Conservation (phyloP, 2,329 filamentous ascomycete genomes). For the Waltergamsia citrina region DNA sequence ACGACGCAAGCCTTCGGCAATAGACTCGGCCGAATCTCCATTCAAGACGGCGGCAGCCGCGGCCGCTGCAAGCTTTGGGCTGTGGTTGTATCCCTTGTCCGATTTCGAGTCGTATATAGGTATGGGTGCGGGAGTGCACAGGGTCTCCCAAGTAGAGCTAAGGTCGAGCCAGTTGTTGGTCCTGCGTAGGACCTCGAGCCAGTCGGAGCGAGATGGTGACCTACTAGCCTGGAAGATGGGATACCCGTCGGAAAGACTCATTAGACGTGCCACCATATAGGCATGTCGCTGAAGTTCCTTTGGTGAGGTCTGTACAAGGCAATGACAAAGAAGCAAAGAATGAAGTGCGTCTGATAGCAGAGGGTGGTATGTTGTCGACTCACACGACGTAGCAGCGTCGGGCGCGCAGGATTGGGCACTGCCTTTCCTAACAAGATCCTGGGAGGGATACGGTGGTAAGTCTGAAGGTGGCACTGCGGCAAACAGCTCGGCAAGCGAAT, state of each 20-base stretch:
- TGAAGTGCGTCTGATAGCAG: constrained; percentile 72
- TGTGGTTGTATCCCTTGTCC: constrained; percentile 6
- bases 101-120: constrained; percentile 18
- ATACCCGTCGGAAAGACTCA: constrained; percentile 67
- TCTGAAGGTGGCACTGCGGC: constrained; percentile 54
- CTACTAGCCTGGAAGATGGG: constrained; percentile 69
- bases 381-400: constrained; percentile 14
- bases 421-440: constrained; percentile 18
- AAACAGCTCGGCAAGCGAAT: constrained; percentile 56
- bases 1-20: constrained; percentile 39
- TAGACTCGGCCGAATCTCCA: constrained; percentile 17
- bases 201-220: constrained; percentile 66
- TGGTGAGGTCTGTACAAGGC: constrained; percentile 67
- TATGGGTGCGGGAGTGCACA: constrained; percentile 54
- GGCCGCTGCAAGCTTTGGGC: constrained; percentile 4
- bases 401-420: constrained; percentile 14
- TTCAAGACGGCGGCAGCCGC: constrained; percentile 24
- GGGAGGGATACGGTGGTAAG: constrained; percentile 57
- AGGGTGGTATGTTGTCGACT: constrained; percentile 61
- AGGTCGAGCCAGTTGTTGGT: constrained; percentile 63
- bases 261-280: constrained; percentile 69
- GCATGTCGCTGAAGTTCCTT: constrained; percentile 74
- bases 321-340: constrained; percentile 67
- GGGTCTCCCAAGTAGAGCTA: constrained; percentile 54
- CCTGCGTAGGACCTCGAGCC: constrained; percentile 64